Evolutionary conservation across 2,329 filamentous ascomycete genomes (phyloP), one percentile per base, ranked within the genome.

Genomic region (Nigrospora sphaerica): DNA sequence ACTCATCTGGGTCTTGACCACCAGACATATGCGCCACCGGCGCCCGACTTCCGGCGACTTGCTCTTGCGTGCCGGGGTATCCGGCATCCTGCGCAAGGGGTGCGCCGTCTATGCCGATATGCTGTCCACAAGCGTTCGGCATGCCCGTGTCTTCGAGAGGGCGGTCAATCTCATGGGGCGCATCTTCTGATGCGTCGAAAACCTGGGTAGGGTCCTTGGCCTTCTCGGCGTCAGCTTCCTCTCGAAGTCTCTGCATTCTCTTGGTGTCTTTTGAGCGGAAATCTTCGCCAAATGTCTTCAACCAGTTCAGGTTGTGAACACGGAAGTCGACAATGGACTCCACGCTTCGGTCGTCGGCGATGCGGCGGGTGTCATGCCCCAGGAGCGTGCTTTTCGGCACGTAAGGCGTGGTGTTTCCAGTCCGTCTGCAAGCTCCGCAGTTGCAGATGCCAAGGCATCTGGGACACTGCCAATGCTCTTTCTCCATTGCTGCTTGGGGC

Each of bases 261-360:
- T 72, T 75, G 55, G 74, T 78, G 51, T 78, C 70, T 41, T 75
- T 73, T 55, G 73, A 80, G 19, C 78, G 74, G 47, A 74, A 72
- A 49, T 80, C 76, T 47, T 81, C 78, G 13, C 78, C 78, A 14
- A 69, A 66, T 12, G 72, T 76, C 59, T 79, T 80, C 41, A 97
- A 70, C 89, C 90, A 96, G 37, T 77, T 79, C 23, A 95, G 72
- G 62, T 98, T 98, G 45, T 95, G 92, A 36, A 88, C 75, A 23
- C 87, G 83, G 64, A 96, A 96, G 61, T 97, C 90, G 10, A 97
- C 89, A 18, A 97, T 75, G 19, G 83, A 85, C 63, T 97, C 92
- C 6, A 95, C 82, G 58, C 91, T 96, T 49, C 93, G 83, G 44
- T 88, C 85, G 65, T 98, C 93, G 2, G 93, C 92, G 42, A 97